A percentile compares a stretch with the other conserved stretches of the same genome.
These are phyloP conservation scores for Sporisorium reilianum DNA, from an alignment of 1,284 basidiomycete genomes.

Conservation along the genomic window DNA sequence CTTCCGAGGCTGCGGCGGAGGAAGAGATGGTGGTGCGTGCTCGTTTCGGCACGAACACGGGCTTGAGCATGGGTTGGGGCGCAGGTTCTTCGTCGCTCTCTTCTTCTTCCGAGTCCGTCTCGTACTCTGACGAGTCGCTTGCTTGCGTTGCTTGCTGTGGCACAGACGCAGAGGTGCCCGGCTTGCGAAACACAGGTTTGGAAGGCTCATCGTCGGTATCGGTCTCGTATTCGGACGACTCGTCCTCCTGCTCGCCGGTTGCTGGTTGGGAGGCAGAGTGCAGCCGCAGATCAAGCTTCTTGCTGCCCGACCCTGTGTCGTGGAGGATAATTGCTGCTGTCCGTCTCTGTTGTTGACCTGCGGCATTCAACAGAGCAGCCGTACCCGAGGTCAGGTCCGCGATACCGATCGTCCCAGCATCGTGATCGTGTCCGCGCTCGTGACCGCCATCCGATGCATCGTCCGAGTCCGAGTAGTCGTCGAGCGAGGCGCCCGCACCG, in stretches of 20 bases:
- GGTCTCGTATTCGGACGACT: conserved; percentile 71
- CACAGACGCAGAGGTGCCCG: conserved; percentile 12
- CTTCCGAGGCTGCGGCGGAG: conserved; percentile 2
- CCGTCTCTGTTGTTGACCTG: conserved; percentile 4
- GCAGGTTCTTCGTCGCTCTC: conserved; percentile 70
- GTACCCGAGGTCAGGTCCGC: conserved; percentile 16
- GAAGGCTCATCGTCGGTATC: conserved; percentile 72
- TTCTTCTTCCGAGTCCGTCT: conserved; percentile 72
- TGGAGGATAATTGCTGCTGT: conserved; percentile 24
- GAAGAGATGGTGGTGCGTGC: conserved; percentile 63
- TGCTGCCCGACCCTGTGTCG: conserved; percentile 15
- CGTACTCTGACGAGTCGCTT: conserved; percentile 71
- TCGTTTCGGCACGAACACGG: conserved; percentile 90
- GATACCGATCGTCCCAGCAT: background rate
- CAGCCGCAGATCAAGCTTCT: conserved; percentile 41
- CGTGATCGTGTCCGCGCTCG: background rate
- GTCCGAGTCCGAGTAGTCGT: conserved; percentile 46
- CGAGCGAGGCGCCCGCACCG: conserved; percentile 21
- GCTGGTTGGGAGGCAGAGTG: background rate
- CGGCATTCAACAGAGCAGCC: conserved; percentile 9
- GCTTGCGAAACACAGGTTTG: conserved; percentile 49
- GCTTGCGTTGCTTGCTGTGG: conserved; percentile 4
- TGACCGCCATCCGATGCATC: conserved; percentile 29
- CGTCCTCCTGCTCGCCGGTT: background rate
- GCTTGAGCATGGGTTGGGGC: conserved; percentile 77